Conservation (phyloP, 139 green algal species). For the Astrephomene gubernaculifera region DNA sequence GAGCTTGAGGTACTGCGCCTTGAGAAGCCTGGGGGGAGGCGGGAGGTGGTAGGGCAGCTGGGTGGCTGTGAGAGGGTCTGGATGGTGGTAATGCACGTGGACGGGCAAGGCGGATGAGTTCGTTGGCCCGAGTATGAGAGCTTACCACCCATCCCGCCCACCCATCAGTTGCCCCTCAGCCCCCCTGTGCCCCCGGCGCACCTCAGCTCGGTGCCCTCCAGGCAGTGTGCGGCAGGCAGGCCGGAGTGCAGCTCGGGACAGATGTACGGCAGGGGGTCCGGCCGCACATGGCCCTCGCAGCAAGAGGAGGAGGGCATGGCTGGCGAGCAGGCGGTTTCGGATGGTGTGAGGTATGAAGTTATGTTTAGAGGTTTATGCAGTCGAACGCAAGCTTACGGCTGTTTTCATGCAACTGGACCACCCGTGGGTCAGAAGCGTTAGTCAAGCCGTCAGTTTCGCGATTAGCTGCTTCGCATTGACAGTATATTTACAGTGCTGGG, state of each 20-base stretch:
- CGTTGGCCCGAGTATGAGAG: no score
- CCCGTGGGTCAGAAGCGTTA: background rate
- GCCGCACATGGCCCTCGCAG: background rate
- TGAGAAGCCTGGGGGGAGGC: background rate
- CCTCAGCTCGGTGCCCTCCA: background rate
- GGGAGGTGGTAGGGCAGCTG: no score
- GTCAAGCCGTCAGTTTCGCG: background rate
- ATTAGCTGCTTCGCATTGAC: background rate
- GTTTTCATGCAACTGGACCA: background rate
- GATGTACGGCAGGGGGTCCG: background rate
- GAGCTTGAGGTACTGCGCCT: slow-evolving; percentile 23
- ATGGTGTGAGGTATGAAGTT: background rate
- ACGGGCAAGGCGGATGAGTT: no score
- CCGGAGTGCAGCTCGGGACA: background rate
- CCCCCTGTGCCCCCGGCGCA: background rate
- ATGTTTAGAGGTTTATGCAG: background rate
- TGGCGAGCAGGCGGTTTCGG: no score
- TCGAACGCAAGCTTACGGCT: background rate
- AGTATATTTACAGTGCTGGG: no score
- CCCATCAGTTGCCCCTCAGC: no score
- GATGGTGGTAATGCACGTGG: no score
- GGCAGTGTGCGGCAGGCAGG: background rate
- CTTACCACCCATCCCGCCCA: no score
- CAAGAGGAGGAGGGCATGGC: no score
- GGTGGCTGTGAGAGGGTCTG: no score